phyloP scores from a whole-genome alignment of 2,329 filamentous ascomycete species.

The Phaeophleospora eucalypticola region DNA sequence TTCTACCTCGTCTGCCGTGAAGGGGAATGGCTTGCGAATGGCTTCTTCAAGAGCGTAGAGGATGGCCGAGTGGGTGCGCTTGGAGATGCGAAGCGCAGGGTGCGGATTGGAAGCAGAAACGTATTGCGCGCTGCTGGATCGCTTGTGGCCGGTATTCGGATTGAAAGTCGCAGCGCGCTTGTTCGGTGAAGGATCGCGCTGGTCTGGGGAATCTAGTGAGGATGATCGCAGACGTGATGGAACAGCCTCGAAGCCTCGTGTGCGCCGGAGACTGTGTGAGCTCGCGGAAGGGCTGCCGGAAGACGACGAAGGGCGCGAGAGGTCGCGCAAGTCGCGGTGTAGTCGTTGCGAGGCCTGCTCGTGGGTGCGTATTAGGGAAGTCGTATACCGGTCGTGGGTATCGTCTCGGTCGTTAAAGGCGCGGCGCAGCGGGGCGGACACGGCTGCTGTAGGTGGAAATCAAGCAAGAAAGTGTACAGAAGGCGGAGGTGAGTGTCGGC shows the following conservation, averaged over 20 bases:
- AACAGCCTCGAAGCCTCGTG: slow-evolving; percentile 46
- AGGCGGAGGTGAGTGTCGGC: too few relatives aligned
- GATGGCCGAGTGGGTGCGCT: slow-evolving; percentile 81
- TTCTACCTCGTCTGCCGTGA: slow-evolving; percentile 80
- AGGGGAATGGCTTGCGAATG: slow-evolving; percentile 73
- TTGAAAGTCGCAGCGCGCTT: slow-evolving; percentile 22
- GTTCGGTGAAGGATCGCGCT: slow-evolving; percentile 10
- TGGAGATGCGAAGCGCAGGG: slow-evolving; percentile 68
- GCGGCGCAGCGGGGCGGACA: slow-evolving; percentile 42
- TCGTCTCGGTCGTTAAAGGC: slow-evolving; percentile 53
- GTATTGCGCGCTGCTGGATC: slow-evolving; percentile 31
- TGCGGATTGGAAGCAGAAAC: slow-evolving; percentile 37
- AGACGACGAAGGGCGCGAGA: slow-evolving; percentile 50
- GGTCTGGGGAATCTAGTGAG: slow-evolving; percentile 42
- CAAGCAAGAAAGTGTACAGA: too few relatives aligned
- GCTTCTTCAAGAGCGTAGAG: slow-evolving; percentile 90
- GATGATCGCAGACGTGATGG: slow-evolving; percentile 39
- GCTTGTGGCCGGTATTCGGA: slow-evolving; percentile 31
- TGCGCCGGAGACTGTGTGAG: slow-evolving; percentile 50
- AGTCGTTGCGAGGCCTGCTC: slow-evolving; percentile 38
- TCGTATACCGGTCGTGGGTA: slow-evolving; percentile 52
- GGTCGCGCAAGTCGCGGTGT: slow-evolving; percentile 26
- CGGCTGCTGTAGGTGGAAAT: slow-evolving; percentile 27
- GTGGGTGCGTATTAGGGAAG: slow-evolving; percentile 46
- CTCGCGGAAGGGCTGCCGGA: slow-evolving; percentile 42